Base-by-base conservation (phyloP, 352 stramenopile genomes). In the Globisporangium cederbergense region DNA sequence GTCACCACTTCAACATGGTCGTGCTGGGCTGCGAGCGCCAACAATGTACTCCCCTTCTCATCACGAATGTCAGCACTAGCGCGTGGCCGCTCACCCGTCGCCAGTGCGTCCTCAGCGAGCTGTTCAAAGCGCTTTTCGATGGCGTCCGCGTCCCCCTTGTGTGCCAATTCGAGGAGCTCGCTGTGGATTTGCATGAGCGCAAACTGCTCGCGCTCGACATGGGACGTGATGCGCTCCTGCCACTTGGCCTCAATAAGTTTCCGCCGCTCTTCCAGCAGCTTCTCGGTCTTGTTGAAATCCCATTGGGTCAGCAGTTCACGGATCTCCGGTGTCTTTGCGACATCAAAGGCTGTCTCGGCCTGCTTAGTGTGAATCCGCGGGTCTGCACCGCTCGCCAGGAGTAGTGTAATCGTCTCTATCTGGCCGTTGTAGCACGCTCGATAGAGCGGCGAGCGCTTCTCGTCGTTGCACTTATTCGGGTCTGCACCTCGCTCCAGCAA, bases 401-500 rank as follows among this genome's bases (percentile, higher is more conserved):
- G 61, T 1, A 95, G 20, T 14, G 76, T 53, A 9, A 96, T 67
- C 0, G 84, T 95, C 16, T 75, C 75, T 0, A 83, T 14, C 49
- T 97, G 87, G 0, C 90, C 90, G 22, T 97, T 97, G 73, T 96
- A 97, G 3, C 82, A 72, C 1, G 90, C 86, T 18, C 90, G 78
- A 62, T 91, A 97, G 50, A 97, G 56, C 2, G 90, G 77, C 16
- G 86, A 93, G 2, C 90, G 81, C 4, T 83, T 88, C 22, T 84
- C 78, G 59, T 97, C 91, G 60, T 94, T 97, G 58, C 83, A 75
- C 9, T 81, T 76, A 69, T 97, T 97, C 0, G 90, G 91, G 28
- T 97, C 87, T 9, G 83, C 89, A 47, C 90, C 88, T 38, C 71
- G 76, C 11, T 90, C 76, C 16, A 97, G 67, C 13, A 97, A 58